Evolutionary conservation across 2,329 filamentous ascomycete genomes (phyloP).

Genomic region (Fusarium sp.): DNA sequence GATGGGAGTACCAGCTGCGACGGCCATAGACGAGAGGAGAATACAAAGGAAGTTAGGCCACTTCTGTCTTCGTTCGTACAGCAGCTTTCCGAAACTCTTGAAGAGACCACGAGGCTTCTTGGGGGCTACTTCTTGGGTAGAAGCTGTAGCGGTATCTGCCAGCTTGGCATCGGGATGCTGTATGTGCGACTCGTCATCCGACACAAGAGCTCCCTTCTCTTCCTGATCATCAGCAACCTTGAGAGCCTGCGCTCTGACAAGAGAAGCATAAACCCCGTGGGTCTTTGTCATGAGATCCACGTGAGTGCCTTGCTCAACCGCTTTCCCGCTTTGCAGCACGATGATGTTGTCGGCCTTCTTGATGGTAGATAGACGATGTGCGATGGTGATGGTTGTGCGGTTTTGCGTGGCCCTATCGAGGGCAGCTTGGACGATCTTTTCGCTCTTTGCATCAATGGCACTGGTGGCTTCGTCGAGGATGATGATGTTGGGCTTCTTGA

Average conservation of each 20-base stretch:
- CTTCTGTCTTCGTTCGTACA: slow-evolving; percentile 31
- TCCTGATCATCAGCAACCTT: neutral
- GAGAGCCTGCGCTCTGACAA: slow-evolving; percentile 40
- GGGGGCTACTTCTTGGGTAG: accelerated
- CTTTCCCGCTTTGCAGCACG: slow-evolving; percentile 67
- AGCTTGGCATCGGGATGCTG: neutral
- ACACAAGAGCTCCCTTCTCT: neutral
- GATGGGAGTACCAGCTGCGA: slow-evolving; percentile 41
- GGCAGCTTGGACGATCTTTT: slow-evolving; percentile 56
- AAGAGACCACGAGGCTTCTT: slow-evolving; percentile 1
- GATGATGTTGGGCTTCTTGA: slow-evolving; percentile 66
- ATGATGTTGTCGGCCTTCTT: slow-evolving; percentile 72
- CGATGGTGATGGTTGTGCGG: slow-evolving; percentile 73
- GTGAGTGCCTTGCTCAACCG: slow-evolving; percentile 71
- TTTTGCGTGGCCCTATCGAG: slow-evolving; percentile 49
- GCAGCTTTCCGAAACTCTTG: slow-evolving; percentile 28
- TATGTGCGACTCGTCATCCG: neutral
- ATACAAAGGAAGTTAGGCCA: slow-evolving; percentile 41
- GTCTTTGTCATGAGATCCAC: slow-evolving; percentile 62
- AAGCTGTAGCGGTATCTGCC: neutral
- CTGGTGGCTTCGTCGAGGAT: slow-evolving; percentile 75
- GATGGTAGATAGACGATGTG: slow-evolving; percentile 68
- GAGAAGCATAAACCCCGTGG: slow-evolving; percentile 43
- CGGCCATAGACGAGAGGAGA: slow-evolving; percentile 38
- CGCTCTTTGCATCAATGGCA: slow-evolving; percentile 53